These are phyloP conservation scores for Brasenia schreberi DNA, from an alignment of 164 flowering plant genomes.

Conservation along the genomic window DNA sequence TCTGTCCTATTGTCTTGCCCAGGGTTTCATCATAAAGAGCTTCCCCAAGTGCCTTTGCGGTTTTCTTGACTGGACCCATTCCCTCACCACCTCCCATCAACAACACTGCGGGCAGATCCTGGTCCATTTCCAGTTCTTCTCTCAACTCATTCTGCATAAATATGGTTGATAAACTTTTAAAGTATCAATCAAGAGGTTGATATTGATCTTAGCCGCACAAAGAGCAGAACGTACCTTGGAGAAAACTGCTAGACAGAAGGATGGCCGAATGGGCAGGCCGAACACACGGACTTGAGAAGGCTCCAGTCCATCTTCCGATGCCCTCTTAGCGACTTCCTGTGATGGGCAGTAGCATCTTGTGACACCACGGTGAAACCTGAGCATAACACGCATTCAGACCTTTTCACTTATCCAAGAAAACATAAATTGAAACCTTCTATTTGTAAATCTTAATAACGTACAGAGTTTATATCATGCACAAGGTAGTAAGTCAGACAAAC, in stretches of 20 bases:
- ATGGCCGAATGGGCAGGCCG: conserved; percentile 82
- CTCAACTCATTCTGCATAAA: conserved; percentile 47
- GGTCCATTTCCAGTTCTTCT: conserved; percentile 69
- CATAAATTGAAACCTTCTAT: too few species aligned
- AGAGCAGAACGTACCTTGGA: conserved; percentile 31
- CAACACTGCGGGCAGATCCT: conserved; percentile 63
- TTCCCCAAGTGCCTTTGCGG: conserved; percentile 70
- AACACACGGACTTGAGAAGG: conserved; percentile 60
- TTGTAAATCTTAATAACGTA: background rate
- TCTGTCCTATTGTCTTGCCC: conserved; percentile 61
- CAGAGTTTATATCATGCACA: background rate
- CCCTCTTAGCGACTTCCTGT: conserved; percentile 63
- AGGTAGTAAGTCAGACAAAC: background rate
- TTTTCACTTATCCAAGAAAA: background rate
- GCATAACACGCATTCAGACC: background rate
- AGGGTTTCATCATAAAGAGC: conserved; percentile 42
- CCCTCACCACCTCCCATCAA: conserved; percentile 98
- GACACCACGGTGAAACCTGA: conserved; percentile 76
- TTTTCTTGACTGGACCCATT: conserved; percentile 93
- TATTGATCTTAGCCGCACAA: background rate
- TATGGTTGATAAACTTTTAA: background rate
- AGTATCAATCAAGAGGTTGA: background rate
- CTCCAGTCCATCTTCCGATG: conserved; percentile 50
- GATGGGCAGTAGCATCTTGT: conserved; percentile 77
- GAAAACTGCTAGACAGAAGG: conserved; percentile 59